Percentiles rank a stretch among this genome's conserved stretches.
These are phyloP conservation scores for Acacia crassicarpa DNA, from an alignment of 306 rosid species.

Conservation along the genomic window DNA sequence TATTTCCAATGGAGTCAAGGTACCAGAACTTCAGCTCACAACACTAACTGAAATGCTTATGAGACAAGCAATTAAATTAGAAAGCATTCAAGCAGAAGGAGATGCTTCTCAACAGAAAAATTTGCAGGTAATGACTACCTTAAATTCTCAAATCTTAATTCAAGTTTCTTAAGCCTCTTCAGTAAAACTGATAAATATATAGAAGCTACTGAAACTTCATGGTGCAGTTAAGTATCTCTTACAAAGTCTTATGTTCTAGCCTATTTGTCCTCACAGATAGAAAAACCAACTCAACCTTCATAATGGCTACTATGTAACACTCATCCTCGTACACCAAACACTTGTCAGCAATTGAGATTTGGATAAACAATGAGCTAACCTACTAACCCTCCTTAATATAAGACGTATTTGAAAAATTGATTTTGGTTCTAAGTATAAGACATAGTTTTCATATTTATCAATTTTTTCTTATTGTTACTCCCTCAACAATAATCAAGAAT, in stretches of 20 bases:
- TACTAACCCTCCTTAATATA: too few species aligned
- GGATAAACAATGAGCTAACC: background rate
- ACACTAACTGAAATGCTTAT: conserved; percentile 80
- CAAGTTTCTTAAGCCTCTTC: background rate
- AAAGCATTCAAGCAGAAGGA: conserved; percentile 68
- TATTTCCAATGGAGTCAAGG: conserved; percentile 56
- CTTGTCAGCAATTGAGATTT: background rate
- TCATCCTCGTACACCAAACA: too few species aligned
- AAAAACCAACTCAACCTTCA: background rate
- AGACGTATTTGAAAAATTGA: too few species aligned
- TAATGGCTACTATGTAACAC: background rate
- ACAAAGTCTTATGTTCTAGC: background rate
- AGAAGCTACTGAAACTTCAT: background rate
- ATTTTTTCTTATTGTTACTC: too few species aligned
- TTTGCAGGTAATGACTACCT: conserved; percentile 52
- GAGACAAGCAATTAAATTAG: conserved; percentile 85
- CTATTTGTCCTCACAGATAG: background rate
- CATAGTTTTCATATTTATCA: too few species aligned
- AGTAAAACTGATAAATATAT: background rate
- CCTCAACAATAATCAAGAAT: too few species aligned
- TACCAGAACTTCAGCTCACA: conserved; percentile 83
- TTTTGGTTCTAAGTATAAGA: too few species aligned
- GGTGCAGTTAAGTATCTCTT: background rate
- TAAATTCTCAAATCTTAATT: background rate
- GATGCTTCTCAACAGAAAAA: conserved; percentile 62